Base-by-base conservation (phyloP, 768 basidiomycete species). In the button mushroom (Agaricus bisporus) region DNA sequence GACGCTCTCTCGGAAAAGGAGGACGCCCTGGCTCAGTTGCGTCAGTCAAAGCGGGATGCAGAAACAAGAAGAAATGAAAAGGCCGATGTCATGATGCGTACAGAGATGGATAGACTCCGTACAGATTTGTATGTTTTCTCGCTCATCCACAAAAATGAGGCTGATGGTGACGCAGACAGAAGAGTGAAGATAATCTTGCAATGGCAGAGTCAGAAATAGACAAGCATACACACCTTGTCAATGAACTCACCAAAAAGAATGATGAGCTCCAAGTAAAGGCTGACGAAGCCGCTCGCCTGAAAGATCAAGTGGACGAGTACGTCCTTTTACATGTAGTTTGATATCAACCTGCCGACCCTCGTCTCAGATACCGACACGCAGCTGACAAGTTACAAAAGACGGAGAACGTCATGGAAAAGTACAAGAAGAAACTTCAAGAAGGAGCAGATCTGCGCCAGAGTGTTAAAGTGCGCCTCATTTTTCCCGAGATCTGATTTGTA, bases 361-460 rank as follows among this genome's bases (percentile, higher is more conserved):
- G 14, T 35, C 36, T 35, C 55, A 95, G 93, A 64, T 91, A 92
- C 63, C 86, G 87, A 5, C 94, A 98, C 70, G 88, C 92, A 5
- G 88, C 91, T 3, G 97, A 98, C 62, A 90, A 85, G 59, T 73
- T 94, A 39, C 86, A 90, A 61, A 98, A 98, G 75, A 88, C 86
- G 1, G 97, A 98, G 70, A 95, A 95, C 63, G 94, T 97, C 26
- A 91, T 97, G 81, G 94, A 98, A 70, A 99, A 98, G 68, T 95
- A 98, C 70, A 95, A 95, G 73, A 95, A 91, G 78, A 99, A 98
- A 70, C 78, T 98, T 1, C 95, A 98, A 62, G 97, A 98, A 66
- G 83, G 88, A 4, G 92, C 89, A 12, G 91, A 95, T 58, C 73
- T 95, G 17, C 83, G 93, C 25, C 91, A 91, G 57, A 84, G 86